Evolutionary conservation across 768 basidiomycete genomes (phyloP).

Genomic region (Mycena vitilis): DNA sequence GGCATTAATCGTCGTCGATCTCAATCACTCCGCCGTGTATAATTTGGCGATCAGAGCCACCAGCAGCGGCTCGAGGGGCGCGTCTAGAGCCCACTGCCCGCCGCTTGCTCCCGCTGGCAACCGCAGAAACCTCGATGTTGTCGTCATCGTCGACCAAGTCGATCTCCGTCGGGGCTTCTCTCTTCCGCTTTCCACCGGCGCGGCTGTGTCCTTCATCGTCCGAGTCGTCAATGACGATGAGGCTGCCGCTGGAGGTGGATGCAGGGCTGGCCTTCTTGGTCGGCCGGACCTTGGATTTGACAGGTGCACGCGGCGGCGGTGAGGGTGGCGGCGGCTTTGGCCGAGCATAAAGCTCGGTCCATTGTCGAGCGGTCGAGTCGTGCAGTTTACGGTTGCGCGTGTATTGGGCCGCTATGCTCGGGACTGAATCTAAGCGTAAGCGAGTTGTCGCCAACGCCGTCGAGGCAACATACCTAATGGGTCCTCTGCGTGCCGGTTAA

Average conservation of each 20-base stretch:
- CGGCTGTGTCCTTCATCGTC: constrained; percentile 40
- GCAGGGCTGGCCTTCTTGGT: constrained; percentile 30
- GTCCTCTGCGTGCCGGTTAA: constrained; percentile 63
- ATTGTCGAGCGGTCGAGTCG: constrained; percentile 81
- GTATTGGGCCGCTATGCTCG: constrained; percentile 79
- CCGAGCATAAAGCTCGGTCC: constrained; percentile 80
- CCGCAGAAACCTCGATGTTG: constrained; percentile 8
- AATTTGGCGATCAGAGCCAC: constrained; percentile 29
- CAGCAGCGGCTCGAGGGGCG: constrained; percentile 3
- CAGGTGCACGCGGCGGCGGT: constrained; percentile 37
- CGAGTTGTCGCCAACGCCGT: constrained; percentile 6
- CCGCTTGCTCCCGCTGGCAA: constrained; percentile 32
- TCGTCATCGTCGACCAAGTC: constrained; percentile 46
- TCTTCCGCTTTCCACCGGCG: constrained; percentile 47
- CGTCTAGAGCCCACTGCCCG: constrained; percentile 35
- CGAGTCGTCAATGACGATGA: constrained; percentile 47
- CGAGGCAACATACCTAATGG: constrained; percentile 66
- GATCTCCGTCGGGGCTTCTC: constrained; percentile 45
- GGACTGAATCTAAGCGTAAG: constrained; percentile 55
- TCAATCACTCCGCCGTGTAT: constrained; percentile 56
- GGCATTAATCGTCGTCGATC: constrained; percentile 51
- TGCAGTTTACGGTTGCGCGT: constrained; percentile 73
- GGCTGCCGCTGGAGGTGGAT: constrained; percentile 17
- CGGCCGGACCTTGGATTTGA: constrained; percentile 52
- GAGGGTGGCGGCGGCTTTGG: constrained; percentile 53